These are phyloP conservation scores for Atkinsonella hypoxylon DNA, from an alignment of 2,329 filamentous ascomycete species.

Conservation along the genomic window DNA sequence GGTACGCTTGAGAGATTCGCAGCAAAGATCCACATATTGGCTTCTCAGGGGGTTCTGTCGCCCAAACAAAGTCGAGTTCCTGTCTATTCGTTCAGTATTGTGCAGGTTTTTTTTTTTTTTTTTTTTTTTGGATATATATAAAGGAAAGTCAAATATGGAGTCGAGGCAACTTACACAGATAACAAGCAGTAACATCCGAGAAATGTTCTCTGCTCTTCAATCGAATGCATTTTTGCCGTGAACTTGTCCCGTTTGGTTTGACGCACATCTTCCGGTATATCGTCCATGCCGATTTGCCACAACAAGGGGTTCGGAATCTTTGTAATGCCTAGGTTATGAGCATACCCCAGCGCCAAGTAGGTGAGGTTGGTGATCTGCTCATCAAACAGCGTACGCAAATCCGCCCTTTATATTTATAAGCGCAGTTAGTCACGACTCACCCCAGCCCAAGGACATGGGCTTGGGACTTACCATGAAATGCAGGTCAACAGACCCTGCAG, in stretches of 20 bases:
- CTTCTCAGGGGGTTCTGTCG: slow-evolving; percentile 21
- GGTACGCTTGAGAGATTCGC: slow-evolving; percentile 17
- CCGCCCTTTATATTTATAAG: slow-evolving; percentile 17
- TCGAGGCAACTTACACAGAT: slow-evolving; percentile 22
- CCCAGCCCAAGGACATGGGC: not conserved
- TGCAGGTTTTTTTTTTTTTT: too few relatives aligned
- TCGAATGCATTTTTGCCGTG: slow-evolving; percentile 15
- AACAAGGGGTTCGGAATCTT: slow-evolving; percentile 8
- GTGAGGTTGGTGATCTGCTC: slow-evolving; percentile 24
- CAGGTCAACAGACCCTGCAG: slow-evolving; percentile 34
- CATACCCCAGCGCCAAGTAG: slow-evolving; percentile 28
- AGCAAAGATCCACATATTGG: slow-evolving; percentile 22
- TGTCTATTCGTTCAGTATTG: slow-evolving; percentile 2
- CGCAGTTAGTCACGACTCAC: not conserved
- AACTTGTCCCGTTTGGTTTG: slow-evolving; percentile 10
- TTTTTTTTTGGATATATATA: not conserved
- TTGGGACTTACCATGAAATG: slow-evolving; percentile 29
- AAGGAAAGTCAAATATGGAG: not conserved
- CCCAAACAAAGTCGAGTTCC: slow-evolving; percentile 26
- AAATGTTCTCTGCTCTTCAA: slow-evolving; percentile 26
- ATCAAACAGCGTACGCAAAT: slow-evolving; percentile 23
- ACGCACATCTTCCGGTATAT: slow-evolving; percentile 5
- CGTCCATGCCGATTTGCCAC: slow-evolving; percentile 7
- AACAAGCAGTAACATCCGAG: slow-evolving; percentile 27
- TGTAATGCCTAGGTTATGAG: slow-evolving; percentile 27